phyloP scores from a whole-genome alignment of 371 early-diverging fungal species.

The Agmasoma carcini region DNA sequence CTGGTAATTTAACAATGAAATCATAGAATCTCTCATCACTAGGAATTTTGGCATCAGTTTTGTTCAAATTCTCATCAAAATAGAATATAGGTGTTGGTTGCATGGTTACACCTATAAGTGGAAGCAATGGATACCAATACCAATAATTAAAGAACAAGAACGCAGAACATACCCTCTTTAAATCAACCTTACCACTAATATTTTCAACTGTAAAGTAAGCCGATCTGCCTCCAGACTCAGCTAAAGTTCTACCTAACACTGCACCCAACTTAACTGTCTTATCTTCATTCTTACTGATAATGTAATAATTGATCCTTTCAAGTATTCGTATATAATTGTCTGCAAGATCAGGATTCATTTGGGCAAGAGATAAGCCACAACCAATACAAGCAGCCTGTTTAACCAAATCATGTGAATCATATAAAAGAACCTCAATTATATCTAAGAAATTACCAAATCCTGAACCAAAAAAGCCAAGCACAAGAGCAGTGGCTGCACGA shows the following conservation, averaged over 20 bases:
- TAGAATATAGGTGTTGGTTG: slow-evolving; percentile 35
- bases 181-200: slow-evolving; percentile 67
- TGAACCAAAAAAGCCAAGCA: slow-evolving; percentile 87
- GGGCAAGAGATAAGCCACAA: slow-evolving; percentile 81
- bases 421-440: slow-evolving; percentile 85
- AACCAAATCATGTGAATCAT: slow-evolving; percentile 87
- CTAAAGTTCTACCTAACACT: slow-evolving; percentile 80
- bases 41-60: neutral
- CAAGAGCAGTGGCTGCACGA: slow-evolving; percentile 81
- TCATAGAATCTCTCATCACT: slow-evolving; percentile 17
- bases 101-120: slow-evolving; percentile 35
- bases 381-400: slow-evolving; percentile 92
- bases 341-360: slow-evolving; percentile 68
- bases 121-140: slow-evolving; percentile 88
- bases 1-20: slow-evolving; percentile 20
- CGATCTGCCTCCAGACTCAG: slow-evolving; percentile 80
- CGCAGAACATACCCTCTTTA: slow-evolving; percentile 81
- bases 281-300: slow-evolving; percentile 76
- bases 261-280: slow-evolving; percentile 87
- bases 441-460: slow-evolving; percentile 70
- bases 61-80: slow-evolving; percentile 32
- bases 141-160: slow-evolving; percentile 90
- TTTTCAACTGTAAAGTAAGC: slow-evolving; percentile 75
- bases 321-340: slow-evolving; percentile 60
- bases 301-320: slow-evolving; percentile 68